A percentile compares a stretch with the other conserved stretches of the same genome.
Conservation (phyloP, 1,139 yeast species). For the Taiozyma sp. region DNA sequence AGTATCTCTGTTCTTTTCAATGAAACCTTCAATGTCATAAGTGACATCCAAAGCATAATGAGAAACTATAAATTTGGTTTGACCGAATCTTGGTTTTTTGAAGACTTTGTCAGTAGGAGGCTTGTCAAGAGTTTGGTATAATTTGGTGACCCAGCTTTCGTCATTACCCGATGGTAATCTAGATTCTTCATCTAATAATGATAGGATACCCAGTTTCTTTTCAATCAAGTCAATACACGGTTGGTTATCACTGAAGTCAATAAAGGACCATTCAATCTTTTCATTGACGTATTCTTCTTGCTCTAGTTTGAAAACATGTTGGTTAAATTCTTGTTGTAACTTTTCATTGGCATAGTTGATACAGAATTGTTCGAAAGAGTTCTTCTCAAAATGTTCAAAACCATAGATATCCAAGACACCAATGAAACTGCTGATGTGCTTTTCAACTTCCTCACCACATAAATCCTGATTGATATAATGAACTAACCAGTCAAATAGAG, state of each 20-base stretch:
- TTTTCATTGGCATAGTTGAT: conserved; percentile 97
- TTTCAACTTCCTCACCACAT: conserved; percentile 65
- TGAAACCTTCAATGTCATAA: conserved; percentile 91
- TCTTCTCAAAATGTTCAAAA: conserved; percentile 90
- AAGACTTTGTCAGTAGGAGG: conserved; percentile 76
- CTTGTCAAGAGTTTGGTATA: conserved; percentile 81
- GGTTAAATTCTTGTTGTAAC: conserved; percentile 95
- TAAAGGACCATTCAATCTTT: conserved; percentile 95
- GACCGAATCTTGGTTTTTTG: conserved; percentile 93
- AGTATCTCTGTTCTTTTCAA: conserved; percentile 95
- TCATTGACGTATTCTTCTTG: conserved; percentile 93
- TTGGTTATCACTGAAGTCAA: conserved; percentile 94
- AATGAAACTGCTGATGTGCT: conserved; percentile 66
- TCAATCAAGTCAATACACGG: conserved; percentile 95
- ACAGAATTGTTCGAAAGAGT: conserved; percentile 96
- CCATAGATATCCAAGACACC: conserved; percentile 98
- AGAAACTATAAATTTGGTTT: conserved; percentile 81
- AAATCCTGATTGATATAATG: conserved; percentile 75
- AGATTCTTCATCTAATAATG: conserved; percentile 92
- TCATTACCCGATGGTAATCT: conserved; percentile 93
- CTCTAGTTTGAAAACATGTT: conserved; percentile 94
- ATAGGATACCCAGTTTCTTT: conserved; percentile 80
- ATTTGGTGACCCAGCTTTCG: conserved; percentile 86
- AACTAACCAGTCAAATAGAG: conserved; percentile 94
- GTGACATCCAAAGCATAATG: conserved; percentile 95